Percentiles rank a stretch among this genome's conserved stretches.
Evolutionary conservation across 306 rosid genomes (phyloP).

Genomic region (Begonia masoniana): DNA sequence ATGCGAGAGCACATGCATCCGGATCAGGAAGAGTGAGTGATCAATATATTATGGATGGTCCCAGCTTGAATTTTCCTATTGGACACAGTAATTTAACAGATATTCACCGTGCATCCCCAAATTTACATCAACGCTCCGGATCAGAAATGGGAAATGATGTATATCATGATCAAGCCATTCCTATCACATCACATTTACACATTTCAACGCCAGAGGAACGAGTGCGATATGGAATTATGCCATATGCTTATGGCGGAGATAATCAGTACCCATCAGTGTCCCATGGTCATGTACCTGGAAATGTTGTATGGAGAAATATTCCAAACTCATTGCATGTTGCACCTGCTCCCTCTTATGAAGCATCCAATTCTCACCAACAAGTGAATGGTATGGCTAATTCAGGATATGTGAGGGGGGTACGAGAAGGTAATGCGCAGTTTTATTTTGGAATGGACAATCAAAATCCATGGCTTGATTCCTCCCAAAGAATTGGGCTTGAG

Average conservation of each 20-base stretch:
- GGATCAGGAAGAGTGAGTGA: constrained; percentile 50
- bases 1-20: constrained; percentile 35
- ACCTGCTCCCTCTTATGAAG: constrained; percentile 43
- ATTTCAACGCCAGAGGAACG: constrained; percentile 54
- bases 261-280: constrained; percentile 35
- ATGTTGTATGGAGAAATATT: constrained; percentile 50
- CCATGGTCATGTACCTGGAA: constrained; percentile 49
- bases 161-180: constrained; percentile 51
- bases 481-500: constrained; percentile 51
- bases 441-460: constrained; percentile 45
- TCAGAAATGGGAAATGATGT: constrained; percentile 50
- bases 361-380: constrained; percentile 24
- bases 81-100: constrained; percentile 41
- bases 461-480: constrained; percentile 54
- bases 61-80: constrained; percentile 39
- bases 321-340: constrained; percentile 33
- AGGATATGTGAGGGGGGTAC: constrained; percentile 34
- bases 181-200: constrained; percentile 32
- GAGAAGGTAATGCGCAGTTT: constrained; percentile 57
- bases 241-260: constrained; percentile 57
- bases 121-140: constrained; percentile 45
- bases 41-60: constrained; percentile 53
- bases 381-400: constrained; percentile 49
- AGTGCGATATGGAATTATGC: constrained; percentile 43
- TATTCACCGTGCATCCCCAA: constrained; percentile 33